phyloP scores from a whole-genome alignment of 805 yeast species.

The Candida railenensis region DNA sequence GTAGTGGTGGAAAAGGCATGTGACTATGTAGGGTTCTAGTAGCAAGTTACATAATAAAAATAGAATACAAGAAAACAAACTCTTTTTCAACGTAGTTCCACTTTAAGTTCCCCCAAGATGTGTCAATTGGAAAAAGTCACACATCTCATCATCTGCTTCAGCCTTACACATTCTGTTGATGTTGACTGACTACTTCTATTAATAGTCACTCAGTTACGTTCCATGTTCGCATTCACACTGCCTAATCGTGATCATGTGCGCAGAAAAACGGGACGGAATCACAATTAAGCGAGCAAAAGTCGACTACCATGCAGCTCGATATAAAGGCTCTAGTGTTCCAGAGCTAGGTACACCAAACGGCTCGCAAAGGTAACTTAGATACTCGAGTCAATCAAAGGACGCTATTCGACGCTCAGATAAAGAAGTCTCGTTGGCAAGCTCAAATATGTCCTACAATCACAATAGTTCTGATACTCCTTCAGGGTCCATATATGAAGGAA shows the following conservation, averaged over 20 bases:
- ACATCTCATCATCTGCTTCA: too few relatives aligned
- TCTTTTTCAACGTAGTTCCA: too few relatives aligned
- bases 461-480: not conserved
- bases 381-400: too few relatives aligned
- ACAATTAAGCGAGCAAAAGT: not conserved
- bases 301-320: not conserved
- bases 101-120: too few relatives aligned
- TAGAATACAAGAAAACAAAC: not conserved
- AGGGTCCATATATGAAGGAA: not conserved
- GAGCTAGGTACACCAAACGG: not conserved
- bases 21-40: conserved; percentile 24
- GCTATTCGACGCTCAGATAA: too few relatives aligned
- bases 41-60: too few relatives aligned
- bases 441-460: not conserved
- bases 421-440: too few relatives aligned
- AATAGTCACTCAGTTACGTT: not conserved
- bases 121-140: too few relatives aligned
- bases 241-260: not conserved
- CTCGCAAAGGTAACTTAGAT: too few relatives aligned
- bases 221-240: not conserved
- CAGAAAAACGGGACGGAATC: not conserved
- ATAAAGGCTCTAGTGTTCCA: not conserved
- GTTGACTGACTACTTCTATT: too few relatives aligned
- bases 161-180: too few relatives aligned
- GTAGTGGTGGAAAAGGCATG: conserved; percentile 45